Evolutionary conservation across 495 filamentous ascomycete genomes (phyloP).

Genomic region (Aspergillus nidulans): DNA sequence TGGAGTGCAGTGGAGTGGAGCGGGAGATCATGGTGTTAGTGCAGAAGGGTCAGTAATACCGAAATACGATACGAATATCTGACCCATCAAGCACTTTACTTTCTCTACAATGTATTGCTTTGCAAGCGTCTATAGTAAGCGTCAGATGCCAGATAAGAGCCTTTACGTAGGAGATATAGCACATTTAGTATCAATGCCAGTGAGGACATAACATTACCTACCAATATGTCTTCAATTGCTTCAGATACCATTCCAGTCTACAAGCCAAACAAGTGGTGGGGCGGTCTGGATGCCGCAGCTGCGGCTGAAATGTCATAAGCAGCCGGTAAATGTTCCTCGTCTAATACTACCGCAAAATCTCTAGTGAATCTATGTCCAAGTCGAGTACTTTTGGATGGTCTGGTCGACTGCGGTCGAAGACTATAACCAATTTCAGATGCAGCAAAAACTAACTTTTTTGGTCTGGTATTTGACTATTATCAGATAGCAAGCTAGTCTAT

Average conservation of each 20-base stretch:
- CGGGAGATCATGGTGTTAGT: not conserved
- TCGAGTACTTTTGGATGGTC: not conserved
- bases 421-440: not conserved
- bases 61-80: too few species aligned
- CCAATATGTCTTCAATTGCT: not conserved
- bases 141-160: too few species aligned
- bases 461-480: not conserved
- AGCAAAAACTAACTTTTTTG: not conserved
- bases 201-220: too few species aligned
- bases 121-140: too few species aligned
- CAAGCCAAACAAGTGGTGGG: not conserved
- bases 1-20: not conserved
- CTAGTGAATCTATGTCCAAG: not conserved
- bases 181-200: too few species aligned
- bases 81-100: too few species aligned
- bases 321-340: too few species aligned
- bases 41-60: conserved; percentile 5
- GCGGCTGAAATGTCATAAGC: not conserved
- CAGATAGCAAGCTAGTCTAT: not conserved
- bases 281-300: not conserved
- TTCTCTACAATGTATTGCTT: too few species aligned
- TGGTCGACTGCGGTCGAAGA: not conserved
- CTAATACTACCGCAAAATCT: not conserved
- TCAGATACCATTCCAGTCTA: not conserved
- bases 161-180: too few species aligned